Evolutionary conservation across 495 filamentous ascomycete species (phyloP).

Genomic region (Beverwykella pulmonaria): DNA sequence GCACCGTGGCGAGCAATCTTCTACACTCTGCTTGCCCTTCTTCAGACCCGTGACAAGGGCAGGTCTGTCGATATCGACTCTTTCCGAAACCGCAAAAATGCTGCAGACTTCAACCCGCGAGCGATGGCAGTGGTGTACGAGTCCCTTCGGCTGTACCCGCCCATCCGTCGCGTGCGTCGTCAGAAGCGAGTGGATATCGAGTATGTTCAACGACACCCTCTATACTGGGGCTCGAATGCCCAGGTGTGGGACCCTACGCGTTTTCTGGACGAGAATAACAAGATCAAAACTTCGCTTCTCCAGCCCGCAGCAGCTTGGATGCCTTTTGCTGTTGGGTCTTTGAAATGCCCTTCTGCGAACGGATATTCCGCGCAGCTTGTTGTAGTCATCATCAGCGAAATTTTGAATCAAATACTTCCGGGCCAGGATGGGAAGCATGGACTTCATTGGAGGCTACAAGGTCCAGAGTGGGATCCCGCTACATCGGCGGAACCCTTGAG

Average conservation of each 20-base stretch:
- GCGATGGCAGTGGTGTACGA: background rate
- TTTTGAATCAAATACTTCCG: background rate
- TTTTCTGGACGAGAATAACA: background rate
- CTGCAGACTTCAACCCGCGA: background rate
- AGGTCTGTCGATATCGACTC: conserved; percentile 1
- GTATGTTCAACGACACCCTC: background rate
- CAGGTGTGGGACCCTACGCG: background rate
- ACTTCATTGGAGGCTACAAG: background rate
- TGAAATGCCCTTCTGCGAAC: background rate
- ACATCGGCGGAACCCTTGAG: background rate
- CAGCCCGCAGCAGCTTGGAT: background rate
- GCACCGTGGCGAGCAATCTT: conserved; percentile 6
- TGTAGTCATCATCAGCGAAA: background rate
- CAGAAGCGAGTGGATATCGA: background rate
- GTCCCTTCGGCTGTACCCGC: background rate
- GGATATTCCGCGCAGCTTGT: background rate
- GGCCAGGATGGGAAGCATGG: background rate
- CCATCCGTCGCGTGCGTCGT: background rate
- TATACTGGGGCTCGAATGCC: background rate
- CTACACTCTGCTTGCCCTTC: conserved; percentile 9
- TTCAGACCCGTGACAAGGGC: background rate
- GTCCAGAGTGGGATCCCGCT: background rate
- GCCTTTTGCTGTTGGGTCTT: background rate
- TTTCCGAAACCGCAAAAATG: background rate
- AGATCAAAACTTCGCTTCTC: background rate